phyloP scores from a whole-genome alignment of 2,329 filamentous ascomycete genomes.

The Paecilomyces variotii region DNA sequence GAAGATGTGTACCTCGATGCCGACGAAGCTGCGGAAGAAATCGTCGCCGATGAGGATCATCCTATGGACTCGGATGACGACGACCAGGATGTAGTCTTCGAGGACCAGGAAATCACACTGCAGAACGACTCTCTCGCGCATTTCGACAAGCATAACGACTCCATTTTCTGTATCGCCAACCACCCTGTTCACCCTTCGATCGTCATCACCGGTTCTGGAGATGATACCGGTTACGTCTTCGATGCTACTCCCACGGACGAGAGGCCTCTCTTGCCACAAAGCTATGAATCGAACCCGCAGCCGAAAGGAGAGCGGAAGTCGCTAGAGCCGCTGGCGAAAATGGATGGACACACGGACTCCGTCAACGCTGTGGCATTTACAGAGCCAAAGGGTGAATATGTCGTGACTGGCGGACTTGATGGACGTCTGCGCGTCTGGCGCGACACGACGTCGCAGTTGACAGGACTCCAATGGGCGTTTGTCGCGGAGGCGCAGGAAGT shows the following conservation, averaged over 20 bases:
- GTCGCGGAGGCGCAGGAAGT: constrained; percentile 79
- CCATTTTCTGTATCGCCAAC: constrained; percentile 89
- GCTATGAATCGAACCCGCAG: constrained; percentile 61
- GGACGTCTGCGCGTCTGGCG: constrained; percentile 69
- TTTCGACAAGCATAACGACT: constrained; percentile 85
- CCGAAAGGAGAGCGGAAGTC: constrained; percentile 51
- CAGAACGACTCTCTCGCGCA: constrained; percentile 91
- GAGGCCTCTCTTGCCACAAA: constrained; percentile 63
- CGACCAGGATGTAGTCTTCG: constrained; percentile 42
- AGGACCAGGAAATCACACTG: constrained; percentile 62
- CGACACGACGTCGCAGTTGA: constrained; percentile 37
- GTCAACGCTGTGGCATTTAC: constrained; percentile 84
- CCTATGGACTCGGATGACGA: constrained; percentile 65
- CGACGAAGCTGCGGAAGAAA: constrained; percentile 71
- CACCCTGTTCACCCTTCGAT: constrained; percentile 73
- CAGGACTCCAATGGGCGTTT: constrained; percentile 53
- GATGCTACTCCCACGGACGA: constrained; percentile 59
- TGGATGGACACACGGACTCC: constrained; percentile 88
- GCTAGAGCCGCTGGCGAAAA: constrained; percentile 59
- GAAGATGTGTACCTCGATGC: constrained; percentile 66
- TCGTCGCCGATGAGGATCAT: constrained; percentile 59
- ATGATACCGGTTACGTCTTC: constrained; percentile 81
- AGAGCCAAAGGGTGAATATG: constrained; percentile 69
- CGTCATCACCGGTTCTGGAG: constrained; percentile 78
- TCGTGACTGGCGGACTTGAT: constrained; percentile 82